Percentiles rank a stretch among this genome's conserved stretches.
These are phyloP conservation scores for Monosporascus cannonballus DNA, from an alignment of 2,329 filamentous ascomycete species.

Conservation along the genomic window DNA sequence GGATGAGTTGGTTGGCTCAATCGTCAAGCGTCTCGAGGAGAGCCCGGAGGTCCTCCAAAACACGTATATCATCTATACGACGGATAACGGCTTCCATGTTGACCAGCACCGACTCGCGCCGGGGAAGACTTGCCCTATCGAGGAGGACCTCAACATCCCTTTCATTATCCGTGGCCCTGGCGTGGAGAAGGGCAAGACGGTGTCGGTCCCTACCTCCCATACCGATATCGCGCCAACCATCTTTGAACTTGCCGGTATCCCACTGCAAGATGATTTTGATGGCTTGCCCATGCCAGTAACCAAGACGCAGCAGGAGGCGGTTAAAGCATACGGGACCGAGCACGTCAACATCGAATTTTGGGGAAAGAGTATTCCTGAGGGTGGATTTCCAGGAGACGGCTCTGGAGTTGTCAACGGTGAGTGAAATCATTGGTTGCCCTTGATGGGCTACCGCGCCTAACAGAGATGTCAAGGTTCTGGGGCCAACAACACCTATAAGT, in stretches of 20 bases:
- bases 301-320: slow-evolving; percentile 4
- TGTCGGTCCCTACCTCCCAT: slow-evolving; percentile 35
- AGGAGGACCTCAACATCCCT: slow-evolving; percentile 41
- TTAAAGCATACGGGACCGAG: slow-evolving; percentile 21
- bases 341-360: slow-evolving; percentile 39
- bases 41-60: slow-evolving; percentile 17
- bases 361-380: slow-evolving; percentile 19
- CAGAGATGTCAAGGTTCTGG: too few relatives aligned
- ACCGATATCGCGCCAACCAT: slow-evolving; percentile 41
- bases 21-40: slow-evolving; percentile 35
- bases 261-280: background rate
- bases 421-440: too few relatives aligned
- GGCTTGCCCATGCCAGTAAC: slow-evolving; percentile 21
- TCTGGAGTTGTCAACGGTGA: too few relatives aligned
- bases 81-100: slow-evolving; percentile 44
- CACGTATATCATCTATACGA: slow-evolving; percentile 38
- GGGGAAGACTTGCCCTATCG: slow-evolving; percentile 39
- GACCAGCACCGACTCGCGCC: slow-evolving; percentile 39
- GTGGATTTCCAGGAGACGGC: background rate
- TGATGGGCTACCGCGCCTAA: too few relatives aligned
- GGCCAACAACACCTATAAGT: slow-evolving; percentile 38
- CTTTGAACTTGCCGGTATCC: slow-evolving; percentile 21
- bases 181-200: slow-evolving; percentile 25
- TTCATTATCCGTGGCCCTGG: slow-evolving; percentile 39
- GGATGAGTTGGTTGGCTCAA: slow-evolving; percentile 45